Evolutionary conservation across 83 land plant species (phyloP), one percentile per base, ranked within the genome.

Genomic region (Thuja plicata): DNA sequence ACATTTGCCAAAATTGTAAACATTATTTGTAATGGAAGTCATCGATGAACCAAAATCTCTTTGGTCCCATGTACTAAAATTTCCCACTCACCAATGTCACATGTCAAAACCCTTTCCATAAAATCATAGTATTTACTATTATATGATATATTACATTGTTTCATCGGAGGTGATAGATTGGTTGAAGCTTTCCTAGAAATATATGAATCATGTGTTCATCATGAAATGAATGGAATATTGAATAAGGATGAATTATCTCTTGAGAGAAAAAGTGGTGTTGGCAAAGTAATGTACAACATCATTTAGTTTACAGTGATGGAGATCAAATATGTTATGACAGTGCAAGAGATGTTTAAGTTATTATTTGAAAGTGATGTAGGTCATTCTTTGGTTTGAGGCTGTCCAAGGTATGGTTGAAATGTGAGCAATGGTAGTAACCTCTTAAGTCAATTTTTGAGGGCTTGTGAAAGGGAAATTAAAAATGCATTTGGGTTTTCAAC

Each of bases 1-100:
- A 55, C 27, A 91, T 77, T 91, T 91, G 50, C 92, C 92, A 66
- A 91, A 89, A 82, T 85, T 79, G 83, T 81, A 91, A 11, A 91
- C 91, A 83, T 91, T 91, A 43, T 79, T 66, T 30, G 91, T 27
- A 34, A 27, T 32, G 21, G 79, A n/a, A 46, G 84, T 32, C 10
- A 46, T 6, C 19, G 48, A 45, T 54, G 60, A 77, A 80, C 91
- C 89, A 55, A 46, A 41, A 27, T 90, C 91, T 50, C 57, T 86
- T 35, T 90, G 90, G 34, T 90, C 91, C 84, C 55, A 88, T 32
- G 91, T 50, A 32, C 89, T 89, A 89, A 50, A 89, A 16, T 80
- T 40, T n/a, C 46, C 21, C n/a, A 24, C 84, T 10, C 84, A 80
- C 3, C 21, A 77, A 37, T 17, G 40, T 21, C 17, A 80, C 46